Percentiles rank a stretch among this genome's conserved stretches.
These are phyloP conservation scores for Suhomyces faveliae DNA, from an alignment of 805 yeast species.

Conservation along the genomic window DNA sequence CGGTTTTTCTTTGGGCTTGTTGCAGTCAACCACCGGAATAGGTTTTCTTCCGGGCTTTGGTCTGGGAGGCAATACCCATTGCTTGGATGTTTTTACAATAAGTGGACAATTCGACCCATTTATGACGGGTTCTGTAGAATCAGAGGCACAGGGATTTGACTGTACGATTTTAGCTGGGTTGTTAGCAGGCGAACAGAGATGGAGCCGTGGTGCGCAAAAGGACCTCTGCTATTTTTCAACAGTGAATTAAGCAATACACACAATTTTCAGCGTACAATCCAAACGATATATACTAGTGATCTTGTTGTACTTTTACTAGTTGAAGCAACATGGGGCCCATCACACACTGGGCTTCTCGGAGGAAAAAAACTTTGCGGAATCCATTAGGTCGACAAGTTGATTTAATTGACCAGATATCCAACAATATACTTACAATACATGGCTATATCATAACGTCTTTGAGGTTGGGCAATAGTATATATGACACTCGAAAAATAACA, in stretches of 20 bases:
- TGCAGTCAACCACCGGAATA: constrained; percentile 8
- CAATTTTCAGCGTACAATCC: too few relatives aligned
- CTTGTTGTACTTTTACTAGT: background rate
- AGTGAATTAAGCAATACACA: background rate
- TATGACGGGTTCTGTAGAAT: background rate
- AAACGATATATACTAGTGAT: too few relatives aligned
- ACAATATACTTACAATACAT: constrained; percentile 10
- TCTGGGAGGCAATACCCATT: constrained; percentile 83
- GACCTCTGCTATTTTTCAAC: background rate
- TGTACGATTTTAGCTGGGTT: constrained; percentile 6
- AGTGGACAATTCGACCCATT: constrained; percentile 6
- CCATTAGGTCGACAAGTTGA: background rate
- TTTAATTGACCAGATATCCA: background rate
- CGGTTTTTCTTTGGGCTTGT: constrained; percentile 7
- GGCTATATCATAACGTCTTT: constrained; percentile 10
- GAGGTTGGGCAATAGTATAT: background rate
- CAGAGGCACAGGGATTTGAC: constrained; percentile 6
- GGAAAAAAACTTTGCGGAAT: background rate
- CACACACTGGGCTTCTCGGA: background rate
- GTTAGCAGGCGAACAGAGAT: background rate
- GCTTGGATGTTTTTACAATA: constrained; percentile 58
- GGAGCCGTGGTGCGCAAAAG: background rate
- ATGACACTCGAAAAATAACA: background rate
- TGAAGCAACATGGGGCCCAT: background rate
- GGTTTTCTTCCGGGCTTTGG: constrained; percentile 73